Percentiles rank a stretch among this genome's conserved stretches.
Evolutionary conservation across 495 filamentous ascomycete genomes (phyloP).

Genomic region (Penicillium flavigenum): DNA sequence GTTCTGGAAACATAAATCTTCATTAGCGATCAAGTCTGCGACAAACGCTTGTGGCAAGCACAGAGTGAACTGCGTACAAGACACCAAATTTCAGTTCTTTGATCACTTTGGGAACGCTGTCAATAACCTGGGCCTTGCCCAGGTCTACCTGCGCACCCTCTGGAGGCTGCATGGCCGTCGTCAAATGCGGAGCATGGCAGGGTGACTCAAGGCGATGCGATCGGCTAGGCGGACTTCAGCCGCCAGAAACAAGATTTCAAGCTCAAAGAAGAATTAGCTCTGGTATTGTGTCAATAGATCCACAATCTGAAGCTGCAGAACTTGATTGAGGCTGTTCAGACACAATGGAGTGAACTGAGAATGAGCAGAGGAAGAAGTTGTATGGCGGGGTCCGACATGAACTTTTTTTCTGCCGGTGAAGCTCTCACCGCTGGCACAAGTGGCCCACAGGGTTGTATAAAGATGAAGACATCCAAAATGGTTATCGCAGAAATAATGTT

Average conservation of each 20-base stretch:
- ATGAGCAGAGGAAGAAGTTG: conserved; percentile 16
- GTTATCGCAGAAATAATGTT: conserved; percentile 6
- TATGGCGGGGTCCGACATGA: conserved; percentile 34
- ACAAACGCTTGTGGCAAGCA: conserved; percentile 13
- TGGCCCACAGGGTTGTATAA: neutral
- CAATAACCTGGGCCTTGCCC: conserved; percentile 85
- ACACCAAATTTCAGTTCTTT: conserved; percentile 92
- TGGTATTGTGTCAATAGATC: neutral
- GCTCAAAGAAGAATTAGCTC: neutral
- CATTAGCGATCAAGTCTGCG: conserved; percentile 26
- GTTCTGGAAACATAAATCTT: conserved; percentile 52
- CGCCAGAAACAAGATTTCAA: conserved; percentile 11
- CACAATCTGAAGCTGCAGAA: neutral
- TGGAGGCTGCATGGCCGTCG: conserved; percentile 48
- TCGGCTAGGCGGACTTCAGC: conserved; percentile 24
- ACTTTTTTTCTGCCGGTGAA: conserved; percentile 36
- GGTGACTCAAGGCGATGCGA: conserved; percentile 34
- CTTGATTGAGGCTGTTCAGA: neutral
- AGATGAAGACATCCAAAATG: too few species aligned
- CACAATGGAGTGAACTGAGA: conserved; percentile 4
- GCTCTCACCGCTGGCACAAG: conserved; percentile 19
- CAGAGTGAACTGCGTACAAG: conserved; percentile 54
- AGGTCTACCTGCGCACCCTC: conserved; percentile 52
- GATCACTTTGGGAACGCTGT: conserved; percentile 84
- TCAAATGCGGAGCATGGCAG: conserved; percentile 46